Evolutionary conservation across 345 rosid genomes (phyloP), one percentile per base, ranked within the genome.

Genomic region (Salix arbutifolia): DNA sequence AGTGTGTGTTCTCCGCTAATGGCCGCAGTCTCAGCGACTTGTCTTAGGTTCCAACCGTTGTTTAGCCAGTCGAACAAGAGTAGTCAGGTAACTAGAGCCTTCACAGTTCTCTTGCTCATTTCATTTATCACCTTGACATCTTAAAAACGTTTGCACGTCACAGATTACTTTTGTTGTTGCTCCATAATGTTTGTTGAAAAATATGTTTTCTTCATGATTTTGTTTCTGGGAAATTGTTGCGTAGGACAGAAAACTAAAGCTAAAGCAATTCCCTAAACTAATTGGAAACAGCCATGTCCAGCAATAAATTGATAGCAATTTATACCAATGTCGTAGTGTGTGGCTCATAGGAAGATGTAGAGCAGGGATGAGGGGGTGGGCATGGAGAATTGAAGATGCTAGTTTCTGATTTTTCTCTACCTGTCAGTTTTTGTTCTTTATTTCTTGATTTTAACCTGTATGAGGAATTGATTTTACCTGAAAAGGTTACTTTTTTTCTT

Each of bases 1-100:
- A 52, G 62, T 14, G 33, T 65, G 28, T 19, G 67, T 25, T 18
- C n/a, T 12, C 6, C 17, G 16, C 25, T 50, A n/a, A 73, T 73
- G 77, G 73, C 81, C 61, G 61, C 81, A 1, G 62, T 78, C 26
- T 78, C 74, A 58, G 74, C 77, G 46, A 46, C 77, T 23, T 60
- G 52, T 68, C 77, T 74, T 6, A 1, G 65, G 37, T 60, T 73
- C 53, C 58, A 67, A 11, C 35, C 62, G 3, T 0, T 33, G 40
- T 37, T 44, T 42, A 16, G 12, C n/a, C 77, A 37, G 6, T 23
- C 69, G 8, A 31, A 40, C 72, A 65, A 64, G 28, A 65, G 72
- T 48, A 7, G 48, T 58, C 53, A 42, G 77, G 70, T 78, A 13
- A 58, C 25, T 58, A 18, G 58, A 53, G 17, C 26, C 33, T 12